Evolutionary conservation across 208 protist genomes (phyloP).

Genomic region (Sergeia podlipaevii): DNA sequence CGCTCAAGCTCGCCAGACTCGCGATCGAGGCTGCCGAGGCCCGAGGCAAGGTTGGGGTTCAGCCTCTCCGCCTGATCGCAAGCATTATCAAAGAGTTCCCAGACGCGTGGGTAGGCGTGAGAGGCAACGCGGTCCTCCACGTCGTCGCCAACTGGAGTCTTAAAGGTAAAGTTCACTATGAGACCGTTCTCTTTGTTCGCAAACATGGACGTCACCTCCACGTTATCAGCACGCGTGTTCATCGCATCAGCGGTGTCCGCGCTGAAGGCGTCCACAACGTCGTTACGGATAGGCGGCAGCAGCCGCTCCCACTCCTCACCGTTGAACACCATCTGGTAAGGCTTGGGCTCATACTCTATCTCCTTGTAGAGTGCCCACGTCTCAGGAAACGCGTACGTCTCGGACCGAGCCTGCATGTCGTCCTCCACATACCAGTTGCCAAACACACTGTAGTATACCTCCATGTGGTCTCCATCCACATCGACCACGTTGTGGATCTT

Average conservation of each 20-base stretch:
- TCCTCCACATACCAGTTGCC: conserved; percentile 7
- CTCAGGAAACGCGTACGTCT: conserved; percentile 22
- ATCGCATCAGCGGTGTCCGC: conserved; percentile 8
- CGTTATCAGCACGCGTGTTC: not conserved
- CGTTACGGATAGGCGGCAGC: not conserved
- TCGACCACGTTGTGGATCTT: conserved; percentile 4
- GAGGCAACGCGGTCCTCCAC: conserved; percentile 12
- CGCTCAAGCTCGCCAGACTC: conserved; percentile 29
- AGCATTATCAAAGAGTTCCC: conserved; percentile 28
- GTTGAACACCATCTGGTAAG: conserved; percentile 10
- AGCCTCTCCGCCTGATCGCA: conserved; percentile 10
- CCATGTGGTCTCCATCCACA: conserved; percentile 9
- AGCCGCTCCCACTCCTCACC: conserved; percentile 14
- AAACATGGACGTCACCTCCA: conserved; percentile 12
- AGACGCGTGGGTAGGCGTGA: conserved; percentile 33
- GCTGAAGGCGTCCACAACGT: conserved; percentile 12
- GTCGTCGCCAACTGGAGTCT: conserved; percentile 3
- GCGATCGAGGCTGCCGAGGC: conserved; percentile 13
- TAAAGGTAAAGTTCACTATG: conserved; percentile 14
- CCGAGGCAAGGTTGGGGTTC: conserved; percentile 3
- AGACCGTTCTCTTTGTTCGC: conserved; percentile 14
- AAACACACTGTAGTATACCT: conserved; percentile 10
- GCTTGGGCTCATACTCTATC: conserved; percentile 4
- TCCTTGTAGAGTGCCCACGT: conserved; percentile 13
- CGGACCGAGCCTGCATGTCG: conserved; percentile 9